Evolutionary conservation across 2,329 filamentous ascomycete genomes (phyloP), one percentile per base, ranked within the genome.

Genomic region (Trichophyton simii): DNA sequence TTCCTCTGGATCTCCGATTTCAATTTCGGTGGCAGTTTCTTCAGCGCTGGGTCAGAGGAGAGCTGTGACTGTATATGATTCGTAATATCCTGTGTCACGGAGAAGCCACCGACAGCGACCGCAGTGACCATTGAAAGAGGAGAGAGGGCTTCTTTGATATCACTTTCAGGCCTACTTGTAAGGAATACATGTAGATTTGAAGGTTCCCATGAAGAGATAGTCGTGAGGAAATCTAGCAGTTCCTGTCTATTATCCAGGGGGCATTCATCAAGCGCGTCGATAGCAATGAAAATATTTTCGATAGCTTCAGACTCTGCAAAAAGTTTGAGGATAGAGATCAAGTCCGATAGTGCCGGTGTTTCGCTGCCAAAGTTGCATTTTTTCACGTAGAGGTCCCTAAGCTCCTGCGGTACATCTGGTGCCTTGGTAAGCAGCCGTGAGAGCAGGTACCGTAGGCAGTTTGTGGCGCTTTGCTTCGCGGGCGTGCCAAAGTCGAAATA

Each of bases 401-500:
- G 25, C 15, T 54, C 25, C 4, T 11, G 18, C 3, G 48, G 25
- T 13, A 54, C 48, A 2, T 28, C 48, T 7, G 22, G 48, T 34
- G 48, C 13, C n/a, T 54, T 28, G 48, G 48, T 34, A 6, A 54
- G 20, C 13, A 54, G 48, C 9, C 48, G 7, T 34, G 48, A 54
- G 25, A 54, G 48, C 25, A 54, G 7, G 20, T 54, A 54, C n/a
- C 48, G 22, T 34, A 54, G 9, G 25, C 48, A 54, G 28, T 54
- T 54, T n/a, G 25, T 54, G 15, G 48, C 22, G 20, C 48, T 54
- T 54, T 54, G 48, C 25, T 54, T 54, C 31, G 48, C 48, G 11
- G 48, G 9, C 3, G 20, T 54, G 8, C 66, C 66, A 59, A 65
- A 68, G 34, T 64, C 62, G 60, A 74, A 69, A 58, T 71, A 73